Evolutionary conservation across 73 alveolate genomes (phyloP), one percentile per base, ranked within the genome.

Genomic region (Breviolum minutum): DNA sequence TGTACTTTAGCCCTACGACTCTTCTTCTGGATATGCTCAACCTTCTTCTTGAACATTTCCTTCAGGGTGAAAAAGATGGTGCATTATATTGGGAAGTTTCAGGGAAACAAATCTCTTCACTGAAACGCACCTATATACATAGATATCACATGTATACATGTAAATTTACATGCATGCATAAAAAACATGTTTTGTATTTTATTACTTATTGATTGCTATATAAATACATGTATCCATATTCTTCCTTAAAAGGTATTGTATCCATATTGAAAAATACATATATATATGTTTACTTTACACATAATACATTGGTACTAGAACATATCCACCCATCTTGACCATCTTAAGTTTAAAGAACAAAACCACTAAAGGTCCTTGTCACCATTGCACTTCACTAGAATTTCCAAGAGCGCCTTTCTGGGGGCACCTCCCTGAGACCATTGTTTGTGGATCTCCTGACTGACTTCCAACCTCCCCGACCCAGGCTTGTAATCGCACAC

Each of bases 401-500:
- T 29, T 61, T 77, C 26, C 7, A 77, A 63, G 22, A 77, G 10
- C 8, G 87, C 87, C 63, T 77, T 77, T 32, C 87, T 10, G 7
- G 14, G 14, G 9, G 9, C 27, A 22, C 87, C 87, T 11, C 87
- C 87, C 9, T 22, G 54, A 8, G 26, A 8, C 87, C 87, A 77
- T 26, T 77, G 87, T 20, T 77, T 77, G 63, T 26, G 64, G 19
- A 77, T 32, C 87, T 77, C 87, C 7, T 61, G 87, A 26, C 87
- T 77, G 20, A 77, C 87, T 63, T 77, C 87, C n/a, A 77, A 63
- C 26, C 30, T 77, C 64, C 87, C 87, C 7, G 87, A 77, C 29
- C 63, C 2, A 11, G 61, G 61, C 87, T 77, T 77, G 63, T 61
- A 63, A 12, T 9, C 13, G 87, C 87, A 77, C 22, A 77, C 7